phyloP scores from a whole-genome alignment of 257 asterid genomes.

The Verbena officinalis region DNA sequence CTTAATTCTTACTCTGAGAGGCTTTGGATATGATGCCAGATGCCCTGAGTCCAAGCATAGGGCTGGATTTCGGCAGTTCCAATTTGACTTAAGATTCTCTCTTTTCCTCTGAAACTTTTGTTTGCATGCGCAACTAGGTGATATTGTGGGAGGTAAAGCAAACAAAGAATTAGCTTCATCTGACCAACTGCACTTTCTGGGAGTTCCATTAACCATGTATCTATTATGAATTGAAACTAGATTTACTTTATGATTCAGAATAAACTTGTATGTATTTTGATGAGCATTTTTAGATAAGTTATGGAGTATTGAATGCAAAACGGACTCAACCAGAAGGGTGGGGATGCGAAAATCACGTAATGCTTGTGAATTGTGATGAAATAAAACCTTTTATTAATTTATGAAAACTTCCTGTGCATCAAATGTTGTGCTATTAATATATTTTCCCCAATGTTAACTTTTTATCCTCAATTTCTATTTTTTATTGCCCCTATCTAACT shows the following conservation, averaged over 20 bases:
- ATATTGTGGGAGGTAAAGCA: not conserved
- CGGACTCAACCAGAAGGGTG: not conserved
- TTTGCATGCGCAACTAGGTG: not conserved
- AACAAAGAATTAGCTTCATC: not conserved
- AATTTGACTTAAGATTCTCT: conserved; percentile 1
- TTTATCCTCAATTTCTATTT: conserved; percentile 17
- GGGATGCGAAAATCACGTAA: not conserved
- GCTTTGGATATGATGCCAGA: not conserved
- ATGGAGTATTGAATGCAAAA: not conserved
- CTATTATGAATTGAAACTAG: not conserved
- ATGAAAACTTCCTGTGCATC: conserved; percentile 7
- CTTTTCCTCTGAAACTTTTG: not conserved
- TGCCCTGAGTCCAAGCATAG: not conserved
- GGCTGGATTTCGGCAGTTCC: not conserved
- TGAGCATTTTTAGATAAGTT: conserved; percentile 1
- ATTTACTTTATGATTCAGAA: not conserved
- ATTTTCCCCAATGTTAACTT: conserved; percentile 1
- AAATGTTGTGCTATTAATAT: conserved; percentile 10
- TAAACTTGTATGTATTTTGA: not conserved
- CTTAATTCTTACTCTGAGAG: not conserved
- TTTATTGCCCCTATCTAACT: conserved; percentile 14
- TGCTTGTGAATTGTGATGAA: not conserved
- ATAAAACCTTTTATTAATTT: not conserved
- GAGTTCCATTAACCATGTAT: not conserved
- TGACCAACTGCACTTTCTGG: not conserved